Percentiles rank a stretch among this genome's conserved stretches.
These are phyloP conservation scores for Obba rivulosa DNA, from an alignment of 768 basidiomycete species.

Conservation along the genomic window DNA sequence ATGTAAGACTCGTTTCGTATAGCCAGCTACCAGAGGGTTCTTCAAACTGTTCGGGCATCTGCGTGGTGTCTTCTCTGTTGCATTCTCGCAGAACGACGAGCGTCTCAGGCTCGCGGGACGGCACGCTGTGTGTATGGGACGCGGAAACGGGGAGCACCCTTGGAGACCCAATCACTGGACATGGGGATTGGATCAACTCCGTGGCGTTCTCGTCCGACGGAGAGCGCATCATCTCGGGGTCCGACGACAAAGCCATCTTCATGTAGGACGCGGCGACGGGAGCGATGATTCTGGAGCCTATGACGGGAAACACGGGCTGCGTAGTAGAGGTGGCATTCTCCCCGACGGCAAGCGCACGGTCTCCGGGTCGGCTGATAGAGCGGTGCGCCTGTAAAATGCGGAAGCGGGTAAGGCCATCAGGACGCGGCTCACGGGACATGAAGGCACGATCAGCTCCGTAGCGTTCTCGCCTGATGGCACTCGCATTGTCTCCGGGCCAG, in stretches of 20 bases:
- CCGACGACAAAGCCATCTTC: constrained; percentile 28
- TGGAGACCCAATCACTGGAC: constrained; percentile 8
- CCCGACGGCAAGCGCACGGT: constrained; percentile 18
- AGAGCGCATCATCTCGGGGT: constrained; percentile 35
- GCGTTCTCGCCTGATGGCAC: constrained; percentile 23
- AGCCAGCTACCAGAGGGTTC: constrained; percentile 8
- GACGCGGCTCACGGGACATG: constrained; percentile 14
- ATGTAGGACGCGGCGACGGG: constrained; percentile 18
- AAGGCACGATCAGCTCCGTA: constrained; percentile 11
- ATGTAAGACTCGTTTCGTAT: too few species aligned
- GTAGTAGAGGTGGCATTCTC: constrained; percentile 22
- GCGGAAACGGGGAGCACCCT: neutral
- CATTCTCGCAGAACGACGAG: constrained; percentile 15
- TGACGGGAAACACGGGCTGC: constrained; percentile 17
- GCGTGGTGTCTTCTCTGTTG: constrained; percentile 7
- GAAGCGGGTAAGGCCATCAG: constrained; percentile 4
- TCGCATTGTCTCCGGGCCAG: constrained; percentile 20
- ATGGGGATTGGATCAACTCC: constrained; percentile 10
- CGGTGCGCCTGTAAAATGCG: constrained; percentile 10
- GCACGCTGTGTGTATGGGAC: constrained; percentile 6
- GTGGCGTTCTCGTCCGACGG: constrained; percentile 37
- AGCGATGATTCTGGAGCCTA: constrained; percentile 10
- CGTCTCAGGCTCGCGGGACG: constrained; percentile 7
- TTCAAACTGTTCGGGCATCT: constrained; percentile 4
- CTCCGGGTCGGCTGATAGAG: constrained; percentile 13